Evolutionary conservation across 148 eudicot genomes (phyloP).

Genomic region (Vaccinium myrtillus): DNA sequence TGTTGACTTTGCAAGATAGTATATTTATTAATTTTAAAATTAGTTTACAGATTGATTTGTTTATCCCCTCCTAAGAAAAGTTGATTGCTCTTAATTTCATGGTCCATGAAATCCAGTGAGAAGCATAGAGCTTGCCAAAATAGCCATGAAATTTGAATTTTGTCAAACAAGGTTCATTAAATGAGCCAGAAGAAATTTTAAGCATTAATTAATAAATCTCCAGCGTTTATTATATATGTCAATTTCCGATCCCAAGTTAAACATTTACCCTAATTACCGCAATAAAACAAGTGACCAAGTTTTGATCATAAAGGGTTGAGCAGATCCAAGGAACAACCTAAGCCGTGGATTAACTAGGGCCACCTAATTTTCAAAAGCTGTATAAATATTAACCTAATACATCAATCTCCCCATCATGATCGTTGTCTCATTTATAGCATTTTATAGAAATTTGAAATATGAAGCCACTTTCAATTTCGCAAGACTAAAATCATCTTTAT

Average conservation of each 20-base stretch:
- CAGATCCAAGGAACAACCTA: background rate
- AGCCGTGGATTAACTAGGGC: background rate
- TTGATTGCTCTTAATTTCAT: background rate
- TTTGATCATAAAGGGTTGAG: background rate
- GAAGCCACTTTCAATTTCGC: background rate
- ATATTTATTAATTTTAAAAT: background rate
- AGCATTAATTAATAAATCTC: background rate
- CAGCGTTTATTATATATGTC: background rate
- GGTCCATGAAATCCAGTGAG: background rate
- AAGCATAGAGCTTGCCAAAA: background rate
- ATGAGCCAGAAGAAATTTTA: background rate
- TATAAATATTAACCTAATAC: background rate
- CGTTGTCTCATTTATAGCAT: background rate
- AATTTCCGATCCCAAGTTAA: conserved; percentile 12
- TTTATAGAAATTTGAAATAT: background rate
- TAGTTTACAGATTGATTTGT: background rate
- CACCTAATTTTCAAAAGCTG: background rate
- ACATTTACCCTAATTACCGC: background rate
- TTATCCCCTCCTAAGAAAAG: conserved; percentile 1
- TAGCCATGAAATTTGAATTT: conserved; percentile 20
- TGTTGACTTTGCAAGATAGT: background rate
- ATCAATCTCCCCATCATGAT: background rate
- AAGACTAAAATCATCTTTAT: background rate
- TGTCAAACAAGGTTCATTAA: background rate
- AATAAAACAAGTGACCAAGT: background rate